Conservation (phyloP, 495 filamentous ascomycete species). For the Sordaria brevicollis region DNA sequence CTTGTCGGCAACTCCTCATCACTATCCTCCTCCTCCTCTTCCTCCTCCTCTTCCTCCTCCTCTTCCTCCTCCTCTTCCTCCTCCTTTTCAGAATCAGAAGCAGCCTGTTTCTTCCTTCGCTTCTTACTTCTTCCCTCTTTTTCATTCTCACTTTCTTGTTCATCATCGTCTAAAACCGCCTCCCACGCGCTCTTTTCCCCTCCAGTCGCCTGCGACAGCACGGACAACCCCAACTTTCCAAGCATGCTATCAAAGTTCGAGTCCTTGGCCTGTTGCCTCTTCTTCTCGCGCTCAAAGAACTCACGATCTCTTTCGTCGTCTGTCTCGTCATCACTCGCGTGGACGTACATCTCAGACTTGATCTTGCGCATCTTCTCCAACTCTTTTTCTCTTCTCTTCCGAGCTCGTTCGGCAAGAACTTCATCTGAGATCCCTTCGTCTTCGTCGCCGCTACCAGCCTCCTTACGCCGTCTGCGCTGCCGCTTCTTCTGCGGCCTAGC, state of each 20-base stretch:
- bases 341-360: constrained; percentile 75
- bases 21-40: constrained; percentile 11
- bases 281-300: constrained; percentile 64
- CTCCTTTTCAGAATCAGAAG: background rate
- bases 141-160: background rate
- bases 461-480: constrained; percentile 27
- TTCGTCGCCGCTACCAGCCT: constrained; percentile 32
- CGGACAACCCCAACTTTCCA: constrained; percentile 1
- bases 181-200: constrained; percentile 4
- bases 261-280: constrained; percentile 19
- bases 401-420: constrained; percentile 32
- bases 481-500: constrained; percentile 34
- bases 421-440: constrained; percentile 36
- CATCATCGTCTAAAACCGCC: constrained; percentile 5
- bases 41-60: constrained; percentile 6
- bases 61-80: constrained; percentile 6
- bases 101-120: constrained; percentile 2
- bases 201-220: background rate
- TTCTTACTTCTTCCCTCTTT: background rate
- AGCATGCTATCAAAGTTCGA: constrained; percentile 15
- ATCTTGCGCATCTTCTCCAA: constrained; percentile 60
- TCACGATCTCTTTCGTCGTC: constrained; percentile 53
- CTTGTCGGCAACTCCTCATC: constrained; percentile 17
- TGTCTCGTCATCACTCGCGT: constrained; percentile 70
- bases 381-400: constrained; percentile 45